These are phyloP conservation scores for Acorus calamus DNA, from an alignment of 106 monocot genomes.

Conservation along the genomic window DNA sequence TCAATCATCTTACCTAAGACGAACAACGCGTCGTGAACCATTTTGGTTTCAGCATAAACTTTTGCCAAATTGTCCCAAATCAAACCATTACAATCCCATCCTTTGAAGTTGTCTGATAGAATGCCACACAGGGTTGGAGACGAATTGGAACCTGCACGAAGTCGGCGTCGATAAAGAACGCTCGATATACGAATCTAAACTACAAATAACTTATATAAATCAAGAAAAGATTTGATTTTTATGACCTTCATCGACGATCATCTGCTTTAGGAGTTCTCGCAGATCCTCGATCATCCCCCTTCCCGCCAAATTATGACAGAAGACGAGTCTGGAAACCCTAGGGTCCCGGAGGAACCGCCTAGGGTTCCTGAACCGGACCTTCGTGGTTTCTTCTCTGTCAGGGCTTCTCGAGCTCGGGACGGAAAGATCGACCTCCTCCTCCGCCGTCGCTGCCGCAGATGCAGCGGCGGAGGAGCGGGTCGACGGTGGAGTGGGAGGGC, in stretches of 20 bases:
- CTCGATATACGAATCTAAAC: neutral
- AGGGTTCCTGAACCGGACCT: neutral
- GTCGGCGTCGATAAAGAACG: neutral
- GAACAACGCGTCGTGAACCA: slow-evolving; percentile 49
- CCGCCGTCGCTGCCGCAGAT: neutral
- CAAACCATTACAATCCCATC: slow-evolving; percentile 15
- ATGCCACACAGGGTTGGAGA: slow-evolving; percentile 37
- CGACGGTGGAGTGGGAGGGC: too few species aligned
- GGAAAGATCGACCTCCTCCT: neutral
- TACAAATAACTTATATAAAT: neutral
- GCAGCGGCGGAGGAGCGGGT: neutral
- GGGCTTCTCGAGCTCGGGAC: neutral
- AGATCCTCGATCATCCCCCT: neutral
- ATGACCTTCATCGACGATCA: slow-evolving; percentile 1
- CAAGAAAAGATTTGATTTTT: neutral
- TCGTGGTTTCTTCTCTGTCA: neutral
- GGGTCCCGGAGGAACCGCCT: neutral
- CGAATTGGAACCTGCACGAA: slow-evolving; percentile 33
- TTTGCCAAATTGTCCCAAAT: slow-evolving; percentile 68
- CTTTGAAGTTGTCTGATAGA: slow-evolving; percentile 23
- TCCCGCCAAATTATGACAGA: neutral
- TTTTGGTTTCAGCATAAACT: slow-evolving; percentile 34
- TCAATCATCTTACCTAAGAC: slow-evolving; percentile 51
- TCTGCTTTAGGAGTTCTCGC: neutral
- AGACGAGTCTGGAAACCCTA: neutral